Base-by-base conservation (phyloP, 2,329 filamentous ascomycete species). In the Aspergillus calidoustus region DNA sequence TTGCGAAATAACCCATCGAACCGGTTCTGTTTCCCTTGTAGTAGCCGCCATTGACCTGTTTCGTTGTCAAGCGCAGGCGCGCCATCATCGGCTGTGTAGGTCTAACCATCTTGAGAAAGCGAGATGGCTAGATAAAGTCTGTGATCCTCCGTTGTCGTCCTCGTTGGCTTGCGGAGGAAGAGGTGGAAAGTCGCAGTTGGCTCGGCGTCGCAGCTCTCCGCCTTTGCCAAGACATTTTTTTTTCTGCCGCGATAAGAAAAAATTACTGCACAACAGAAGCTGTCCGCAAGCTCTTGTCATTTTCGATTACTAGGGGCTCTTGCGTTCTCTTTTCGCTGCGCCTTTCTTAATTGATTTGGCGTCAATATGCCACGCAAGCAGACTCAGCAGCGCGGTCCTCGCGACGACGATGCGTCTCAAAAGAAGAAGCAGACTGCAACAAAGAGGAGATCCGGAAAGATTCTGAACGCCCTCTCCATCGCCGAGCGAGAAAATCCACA, bases 11-110 rank as follows among this genome's bases (percentile, higher is more conserved):
- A 77, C 95, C 95, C 88, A 96, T 93, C 47, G 91, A 88, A 1
- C 95, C 95, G 0, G 92, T 90, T 51, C 93, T 86, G 71, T 91
- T 97, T 75, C 95, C 95, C 84, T 98, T 98, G 87, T 99, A 99
- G 87, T 89, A 99, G 69, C 93, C 94, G 75, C 92, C 92, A 77
- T 90, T 91, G 76, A 94, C 89, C 79, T 95, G 89, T 81, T 99
- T 99, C 69, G 94, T 96, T 13, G 92, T 97, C 73, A 99, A 86
- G 74, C 94, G 92, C 78, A 92, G 86, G 61, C 86, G 85, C 75
- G 87, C 83, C 70, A 85, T 84, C 71, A 96, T 88, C 38, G 77
- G 73, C 58, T 75, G 69, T 44, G 80, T 77, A 41, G 80, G 77
- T 67, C 78, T 80, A 64, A 81, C 77, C 77, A 80, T 79, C 48